Percentiles rank a stretch among this genome's conserved stretches.
Evolutionary conservation across 805 yeast genomes (phyloP).

Genomic region (Candida parachauliodes): DNA sequence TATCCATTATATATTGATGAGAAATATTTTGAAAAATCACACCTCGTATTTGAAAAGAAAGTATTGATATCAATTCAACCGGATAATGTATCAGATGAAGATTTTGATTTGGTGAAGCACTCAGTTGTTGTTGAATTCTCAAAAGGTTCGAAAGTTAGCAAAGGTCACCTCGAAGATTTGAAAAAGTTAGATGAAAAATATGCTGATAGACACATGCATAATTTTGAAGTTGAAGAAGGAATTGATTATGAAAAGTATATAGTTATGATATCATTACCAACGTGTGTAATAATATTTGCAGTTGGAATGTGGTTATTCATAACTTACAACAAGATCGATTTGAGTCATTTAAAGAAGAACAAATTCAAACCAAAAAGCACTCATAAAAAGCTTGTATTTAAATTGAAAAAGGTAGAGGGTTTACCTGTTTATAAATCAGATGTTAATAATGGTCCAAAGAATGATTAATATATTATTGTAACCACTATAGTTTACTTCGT

Average conservation of each 20-base stretch:
- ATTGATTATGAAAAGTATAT: conserved; percentile 56
- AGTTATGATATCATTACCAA: conserved; percentile 65
- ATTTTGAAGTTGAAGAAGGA: conserved; percentile 40
- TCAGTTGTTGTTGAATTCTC: conserved; percentile 43
- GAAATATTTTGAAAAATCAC: conserved; percentile 50
- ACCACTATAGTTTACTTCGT: no score
- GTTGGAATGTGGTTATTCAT: conserved; percentile 65
- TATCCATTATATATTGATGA: conserved; percentile 58
- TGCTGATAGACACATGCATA: conserved; percentile 16
- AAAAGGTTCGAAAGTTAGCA: conserved; percentile 53
- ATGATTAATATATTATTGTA: conserved; percentile 9
- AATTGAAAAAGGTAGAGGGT: conserved; percentile 18
- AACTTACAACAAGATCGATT: conserved; percentile 49
- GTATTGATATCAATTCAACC: conserved; percentile 75
- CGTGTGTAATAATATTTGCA: conserved; percentile 56
- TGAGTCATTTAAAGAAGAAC: conserved; percentile 33
- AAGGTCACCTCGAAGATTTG: conserved; percentile 43
- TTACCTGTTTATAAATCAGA: conserved; percentile 33
- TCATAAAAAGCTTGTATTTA: conserved; percentile 28
- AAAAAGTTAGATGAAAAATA: conserved; percentile 31
- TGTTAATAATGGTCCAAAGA: conserved; percentile 10
- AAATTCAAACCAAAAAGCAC: conserved; percentile 25
- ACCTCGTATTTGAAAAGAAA: conserved; percentile 46
- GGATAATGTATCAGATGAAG: conserved; percentile 59
- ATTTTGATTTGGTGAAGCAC: conserved; percentile 49